Evolutionary conservation across 1,139 yeast species (phyloP).

Genomic region (Pichia sp.): DNA sequence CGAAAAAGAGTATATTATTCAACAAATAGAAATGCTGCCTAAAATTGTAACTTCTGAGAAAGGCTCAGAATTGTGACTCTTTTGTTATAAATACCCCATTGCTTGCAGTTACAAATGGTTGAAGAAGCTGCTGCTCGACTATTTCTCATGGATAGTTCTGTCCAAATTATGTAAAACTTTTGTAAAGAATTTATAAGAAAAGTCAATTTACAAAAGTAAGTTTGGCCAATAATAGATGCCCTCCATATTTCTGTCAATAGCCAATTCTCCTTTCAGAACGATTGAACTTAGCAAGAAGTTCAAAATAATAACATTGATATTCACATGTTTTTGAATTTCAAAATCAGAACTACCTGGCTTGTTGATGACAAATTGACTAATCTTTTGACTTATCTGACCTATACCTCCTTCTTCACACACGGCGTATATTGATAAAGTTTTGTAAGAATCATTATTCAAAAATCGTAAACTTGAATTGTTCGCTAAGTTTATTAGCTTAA

Average conservation of each 20-base stretch:
- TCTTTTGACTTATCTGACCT: slow-evolving; percentile 18
- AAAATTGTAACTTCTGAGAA: slow-evolving; percentile 28
- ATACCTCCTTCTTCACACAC: slow-evolving; percentile 21
- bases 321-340: slow-evolving; percentile 24
- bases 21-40: slow-evolving; percentile 67
- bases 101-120: no score
- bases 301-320: slow-evolving; percentile 25
- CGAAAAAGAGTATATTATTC: slow-evolving; percentile 74
- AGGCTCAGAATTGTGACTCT: slow-evolving; percentile 4
- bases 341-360: slow-evolving; percentile 23
- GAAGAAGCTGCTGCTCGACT: no score
- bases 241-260: slow-evolving; percentile 23
- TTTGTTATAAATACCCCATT: not conserved
- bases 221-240: slow-evolving; percentile 27
- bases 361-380: slow-evolving; percentile 14
- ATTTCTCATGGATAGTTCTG: no score
- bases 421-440: slow-evolving; percentile 16
- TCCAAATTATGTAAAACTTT: no score
- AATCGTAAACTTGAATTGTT: not conserved
- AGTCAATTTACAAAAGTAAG: slow-evolving; percentile 17
- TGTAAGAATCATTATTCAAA: no score
- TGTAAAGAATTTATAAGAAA: no score
- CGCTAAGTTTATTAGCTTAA: not conserved
- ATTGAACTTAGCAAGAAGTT: slow-evolving; percentile 22
- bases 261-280: slow-evolving; percentile 20